phyloP scores from a whole-genome alignment of 1,284 basidiomycete species.

The Cystobasidium slooffiae region DNA sequence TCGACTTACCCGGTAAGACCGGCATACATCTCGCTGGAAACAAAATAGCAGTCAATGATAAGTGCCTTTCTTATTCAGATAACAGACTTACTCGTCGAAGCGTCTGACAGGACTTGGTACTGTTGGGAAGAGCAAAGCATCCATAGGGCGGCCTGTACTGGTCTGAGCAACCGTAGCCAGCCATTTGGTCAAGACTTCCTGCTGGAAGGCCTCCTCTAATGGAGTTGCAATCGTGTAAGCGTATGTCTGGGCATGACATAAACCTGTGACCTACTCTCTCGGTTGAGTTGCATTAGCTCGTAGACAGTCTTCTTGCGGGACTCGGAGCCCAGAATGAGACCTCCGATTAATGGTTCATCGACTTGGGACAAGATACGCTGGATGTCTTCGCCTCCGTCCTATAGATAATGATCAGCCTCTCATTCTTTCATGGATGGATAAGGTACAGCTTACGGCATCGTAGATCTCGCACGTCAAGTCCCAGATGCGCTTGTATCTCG shows the following conservation, averaged over 20 bases:
- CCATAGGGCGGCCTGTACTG: conserved; percentile 32
- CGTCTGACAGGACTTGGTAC: conserved; percentile 34
- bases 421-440: neutral
- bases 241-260: too few species aligned
- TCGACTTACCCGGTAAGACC: conserved; percentile 5
- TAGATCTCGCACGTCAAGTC: conserved; percentile 13
- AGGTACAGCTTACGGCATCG: conserved; percentile 9
- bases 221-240: too few species aligned
- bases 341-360: conserved; percentile 25
- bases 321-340: conserved; percentile 6
- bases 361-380: neutral
- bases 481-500: conserved; percentile 5
- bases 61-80: neutral
- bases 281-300: conserved; percentile 40
- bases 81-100: neutral
- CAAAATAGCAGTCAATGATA: neutral
- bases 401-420: too few species aligned
- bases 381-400: conserved; percentile 35
- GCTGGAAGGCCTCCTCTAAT: conserved; percentile 41
- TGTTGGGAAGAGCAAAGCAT: conserved; percentile 59
- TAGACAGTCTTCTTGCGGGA: conserved; percentile 24
- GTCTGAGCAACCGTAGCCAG: conserved; percentile 4
- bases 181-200: conserved; percentile 30
- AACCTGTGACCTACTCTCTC: conserved; percentile 31
- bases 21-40: conserved; percentile 8